Percentiles rank a stretch among this genome's conserved stretches.
Conservation (phyloP, 352 stramenopile species). For the Phytophthora tubulina region DNA sequence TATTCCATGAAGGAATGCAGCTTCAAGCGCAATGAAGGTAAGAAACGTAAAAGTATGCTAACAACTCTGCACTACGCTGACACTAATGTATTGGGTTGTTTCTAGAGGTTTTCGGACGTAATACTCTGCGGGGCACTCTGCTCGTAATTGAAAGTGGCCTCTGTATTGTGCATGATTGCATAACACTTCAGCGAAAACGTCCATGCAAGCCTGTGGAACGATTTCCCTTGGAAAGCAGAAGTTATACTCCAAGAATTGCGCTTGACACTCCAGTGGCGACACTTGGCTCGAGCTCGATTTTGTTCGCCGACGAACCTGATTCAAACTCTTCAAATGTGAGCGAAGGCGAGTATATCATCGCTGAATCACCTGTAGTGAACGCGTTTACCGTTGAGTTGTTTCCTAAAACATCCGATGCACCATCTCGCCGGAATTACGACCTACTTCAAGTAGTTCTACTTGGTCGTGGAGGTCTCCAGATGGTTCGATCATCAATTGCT, state of each 20-base stretch:
- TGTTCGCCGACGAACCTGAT: conserved; percentile 38
- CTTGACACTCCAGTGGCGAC: conserved; percentile 55
- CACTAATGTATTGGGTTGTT: neutral
- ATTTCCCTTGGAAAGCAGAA: conserved; percentile 8
- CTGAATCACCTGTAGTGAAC: conserved; percentile 52
- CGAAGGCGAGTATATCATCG: conserved; percentile 44
- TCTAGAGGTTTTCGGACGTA: conserved; percentile 46
- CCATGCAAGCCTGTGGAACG: neutral
- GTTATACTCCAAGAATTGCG: conserved; percentile 28
- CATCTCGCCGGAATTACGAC: conserved; percentile 28
- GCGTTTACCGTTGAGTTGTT: conserved; percentile 45
- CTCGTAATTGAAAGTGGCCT: conserved; percentile 52
- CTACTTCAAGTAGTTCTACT: conserved; percentile 43
- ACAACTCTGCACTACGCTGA: neutral
- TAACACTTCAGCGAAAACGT: conserved; percentile 42
- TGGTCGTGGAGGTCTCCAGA: conserved; percentile 45
- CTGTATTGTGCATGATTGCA: conserved; percentile 55
- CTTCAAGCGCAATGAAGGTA: conserved; percentile 60
- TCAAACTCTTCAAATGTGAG: neutral
- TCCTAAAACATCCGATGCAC: conserved; percentile 8
- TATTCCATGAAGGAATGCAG: conserved; percentile 43
- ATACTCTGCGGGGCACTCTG: conserved; percentile 35
- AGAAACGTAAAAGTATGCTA: neutral
- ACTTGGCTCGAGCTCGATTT: conserved; percentile 44
- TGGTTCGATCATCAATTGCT: conserved; percentile 35